A percentile compares a stretch with the other conserved stretches of the same genome.
phyloP scores from a whole-genome alignment of 768 basidiomycete genomes.

The Podaxis sp. region DNA sequence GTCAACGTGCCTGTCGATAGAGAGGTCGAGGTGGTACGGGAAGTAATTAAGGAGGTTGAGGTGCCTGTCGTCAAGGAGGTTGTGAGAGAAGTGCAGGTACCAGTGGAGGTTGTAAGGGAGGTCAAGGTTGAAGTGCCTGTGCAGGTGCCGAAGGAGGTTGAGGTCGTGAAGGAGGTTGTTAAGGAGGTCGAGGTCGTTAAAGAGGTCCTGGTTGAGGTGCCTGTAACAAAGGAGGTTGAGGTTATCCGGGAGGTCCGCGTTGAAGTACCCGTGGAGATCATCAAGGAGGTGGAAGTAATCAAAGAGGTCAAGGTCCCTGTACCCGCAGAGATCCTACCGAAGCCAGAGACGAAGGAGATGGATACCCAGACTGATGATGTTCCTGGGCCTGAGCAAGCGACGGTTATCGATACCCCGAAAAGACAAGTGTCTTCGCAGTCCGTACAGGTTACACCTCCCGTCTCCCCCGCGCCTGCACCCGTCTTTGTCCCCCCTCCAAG shows the following conservation, averaged over 20 bases:
- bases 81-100: constrained; percentile 10
- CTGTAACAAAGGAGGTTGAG: constrained; percentile 13
- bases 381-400: constrained; percentile 5
- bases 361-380: constrained; percentile 75
- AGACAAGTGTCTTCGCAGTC: constrained; percentile 1
- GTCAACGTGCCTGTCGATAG: background rate
- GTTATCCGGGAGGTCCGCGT: constrained; percentile 16
- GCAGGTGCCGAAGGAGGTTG: constrained; percentile 1
- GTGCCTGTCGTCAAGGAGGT: constrained; percentile 9
- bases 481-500: constrained; percentile 28
- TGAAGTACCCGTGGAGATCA: constrained; percentile 10
- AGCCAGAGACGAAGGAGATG: constrained; percentile 70
- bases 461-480: constrained; percentile 30
- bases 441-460: constrained; percentile 23
- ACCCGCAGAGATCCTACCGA: constrained; percentile 35
- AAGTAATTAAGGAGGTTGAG: constrained; percentile 5
- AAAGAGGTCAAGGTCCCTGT: background rate
- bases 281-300: constrained; percentile 15
- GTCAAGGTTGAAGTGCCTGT: constrained; percentile 20
- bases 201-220: constrained; percentile 8
- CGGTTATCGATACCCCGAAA: background rate
- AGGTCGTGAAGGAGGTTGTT: constrained; percentile 12
- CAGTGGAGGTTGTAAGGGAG: constrained; percentile 10
- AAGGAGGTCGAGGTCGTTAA: constrained; percentile 12
- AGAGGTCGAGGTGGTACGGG: background rate